Percentiles rank a stretch among this genome's conserved stretches.
Conservation (phyloP, 352 stramenopile species). For the Saprolegnia parasitica region DNA sequence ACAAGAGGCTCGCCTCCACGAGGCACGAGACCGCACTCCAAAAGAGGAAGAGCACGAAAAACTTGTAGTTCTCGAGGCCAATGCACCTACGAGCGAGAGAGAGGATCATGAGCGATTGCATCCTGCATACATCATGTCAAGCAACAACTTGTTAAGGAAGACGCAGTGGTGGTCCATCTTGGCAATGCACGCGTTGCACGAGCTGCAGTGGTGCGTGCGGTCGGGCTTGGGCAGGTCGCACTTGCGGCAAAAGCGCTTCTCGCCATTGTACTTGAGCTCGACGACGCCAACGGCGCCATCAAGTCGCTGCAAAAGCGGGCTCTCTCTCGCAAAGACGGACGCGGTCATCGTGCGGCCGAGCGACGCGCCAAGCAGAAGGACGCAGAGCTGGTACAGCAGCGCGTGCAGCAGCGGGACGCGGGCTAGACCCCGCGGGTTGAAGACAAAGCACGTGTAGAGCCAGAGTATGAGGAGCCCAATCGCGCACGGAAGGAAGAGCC, state of each 20-base stretch:
- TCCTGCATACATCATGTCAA: conserved; percentile 19
- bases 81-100: conserved; percentile 58
- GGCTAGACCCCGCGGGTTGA: conserved; percentile 6
- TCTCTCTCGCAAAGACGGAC: conserved; percentile 6
- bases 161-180: conserved; percentile 89
- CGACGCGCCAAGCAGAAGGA: conserved; percentile 1
- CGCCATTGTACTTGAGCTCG: conserved; percentile 70
- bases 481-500: neutral
- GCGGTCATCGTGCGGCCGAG: conserved; percentile 12
- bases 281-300: conserved; percentile 25
- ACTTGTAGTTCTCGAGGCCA: conserved; percentile 88
- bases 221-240: conserved; percentile 72
- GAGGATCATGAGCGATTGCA: too few species aligned
- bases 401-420: conserved; percentile 2
- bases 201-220: conserved; percentile 78
- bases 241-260: conserved; percentile 62
- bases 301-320: neutral
- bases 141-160: conserved; percentile 83
- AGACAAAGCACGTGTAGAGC: conserved; percentile 12
- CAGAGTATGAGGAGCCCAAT: conserved; percentile 14
- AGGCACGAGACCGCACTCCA: conserved; percentile 69
- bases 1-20: conserved; percentile 60
- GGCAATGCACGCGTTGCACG: conserved; percentile 67
- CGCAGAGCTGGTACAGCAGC: conserved; percentile 8
- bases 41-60: conserved; percentile 78